A percentile compares a stretch with the other conserved stretches of the same genome.
Evolutionary conservation across 1,284 basidiomycete species (phyloP).

Genomic region (Ceratobasidium papillatum): DNA sequence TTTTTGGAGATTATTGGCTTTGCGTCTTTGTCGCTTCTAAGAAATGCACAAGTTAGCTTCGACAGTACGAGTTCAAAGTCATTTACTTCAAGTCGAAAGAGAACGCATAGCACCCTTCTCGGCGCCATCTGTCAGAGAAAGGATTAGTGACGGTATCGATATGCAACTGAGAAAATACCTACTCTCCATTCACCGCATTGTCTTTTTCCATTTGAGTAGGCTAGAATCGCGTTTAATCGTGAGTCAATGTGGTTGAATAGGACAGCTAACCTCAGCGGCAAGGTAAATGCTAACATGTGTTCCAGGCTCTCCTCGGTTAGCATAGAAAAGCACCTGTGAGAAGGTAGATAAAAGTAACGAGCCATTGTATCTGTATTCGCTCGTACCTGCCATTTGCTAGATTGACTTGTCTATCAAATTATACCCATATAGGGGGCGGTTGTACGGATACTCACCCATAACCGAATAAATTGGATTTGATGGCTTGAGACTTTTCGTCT

Average conservation of each 20-base stretch:
- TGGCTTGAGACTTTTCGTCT: constrained; percentile 74
- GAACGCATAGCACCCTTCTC: not conserved
- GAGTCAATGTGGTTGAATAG: not conserved
- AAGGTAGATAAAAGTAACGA: too few relatives aligned
- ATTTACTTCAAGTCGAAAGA: not conserved
- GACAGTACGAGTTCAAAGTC: not conserved
- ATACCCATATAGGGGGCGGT: not conserved
- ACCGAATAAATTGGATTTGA: constrained; percentile 70
- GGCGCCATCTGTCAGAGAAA: not conserved
- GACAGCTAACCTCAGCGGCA: not conserved
- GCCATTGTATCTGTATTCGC: not conserved
- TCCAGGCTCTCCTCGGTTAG: not conserved
- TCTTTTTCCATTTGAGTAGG: constrained; percentile 3
- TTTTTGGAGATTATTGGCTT: not conserved
- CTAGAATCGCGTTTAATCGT: not conserved
- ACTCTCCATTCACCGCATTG: not conserved
- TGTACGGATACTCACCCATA: constrained; percentile 53
- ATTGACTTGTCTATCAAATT: too few relatives aligned
- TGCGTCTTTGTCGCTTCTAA: not conserved
- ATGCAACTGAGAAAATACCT: not conserved
- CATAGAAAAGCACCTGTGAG: not conserved
- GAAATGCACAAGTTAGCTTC: not conserved
- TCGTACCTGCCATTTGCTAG: not conserved
- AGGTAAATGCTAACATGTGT: constrained; percentile 2
- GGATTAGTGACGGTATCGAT: not conserved